Evolutionary conservation across 2,329 filamentous ascomycete genomes (phyloP).

Genomic region (Pseudohalonectria lignicola): DNA sequence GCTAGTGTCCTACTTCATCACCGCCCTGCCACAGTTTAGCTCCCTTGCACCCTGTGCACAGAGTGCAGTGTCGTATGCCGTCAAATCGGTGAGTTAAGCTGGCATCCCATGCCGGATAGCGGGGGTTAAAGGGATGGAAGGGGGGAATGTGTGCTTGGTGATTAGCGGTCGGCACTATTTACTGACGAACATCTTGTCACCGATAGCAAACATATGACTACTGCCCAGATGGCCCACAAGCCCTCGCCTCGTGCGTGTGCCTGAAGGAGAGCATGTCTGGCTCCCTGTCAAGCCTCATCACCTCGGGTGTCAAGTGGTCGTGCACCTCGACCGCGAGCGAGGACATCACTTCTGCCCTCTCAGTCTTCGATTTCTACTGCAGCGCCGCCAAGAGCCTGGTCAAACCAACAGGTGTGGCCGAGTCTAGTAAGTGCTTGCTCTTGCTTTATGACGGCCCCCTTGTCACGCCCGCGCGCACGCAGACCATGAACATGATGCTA

Average conservation of each 20-base stretch:
- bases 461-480: too few species aligned
- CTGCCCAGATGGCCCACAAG: conserved; percentile 34
- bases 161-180: too few species aligned
- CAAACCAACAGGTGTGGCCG: conserved; percentile 25
- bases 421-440: conserved; percentile 17
- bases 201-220: conserved; percentile 24
- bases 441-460: too few species aligned
- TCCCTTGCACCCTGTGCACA: conserved; percentile 33
- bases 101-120: too few species aligned
- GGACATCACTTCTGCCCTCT: conserved; percentile 33
- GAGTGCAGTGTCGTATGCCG: conserved; percentile 27
- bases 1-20: conserved; percentile 47
- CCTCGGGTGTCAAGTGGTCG: conserved; percentile 28
- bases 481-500: too few species aligned
- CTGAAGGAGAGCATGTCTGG: conserved; percentile 34
- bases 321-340: conserved; percentile 31
- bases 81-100: conserved; percentile 24
- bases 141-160: too few species aligned
- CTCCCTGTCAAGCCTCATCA: conserved; percentile 30
- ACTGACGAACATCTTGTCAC: too few species aligned
- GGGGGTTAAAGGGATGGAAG: too few species aligned
- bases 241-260: conserved; percentile 40
- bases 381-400: conserved; percentile 32
- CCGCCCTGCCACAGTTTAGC: conserved; percentile 33
- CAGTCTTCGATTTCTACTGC: conserved; percentile 35